These are phyloP conservation scores for Aspergillus vadensis DNA, from an alignment of 2,329 filamentous ascomycete species.

Conservation along the genomic window DNA sequence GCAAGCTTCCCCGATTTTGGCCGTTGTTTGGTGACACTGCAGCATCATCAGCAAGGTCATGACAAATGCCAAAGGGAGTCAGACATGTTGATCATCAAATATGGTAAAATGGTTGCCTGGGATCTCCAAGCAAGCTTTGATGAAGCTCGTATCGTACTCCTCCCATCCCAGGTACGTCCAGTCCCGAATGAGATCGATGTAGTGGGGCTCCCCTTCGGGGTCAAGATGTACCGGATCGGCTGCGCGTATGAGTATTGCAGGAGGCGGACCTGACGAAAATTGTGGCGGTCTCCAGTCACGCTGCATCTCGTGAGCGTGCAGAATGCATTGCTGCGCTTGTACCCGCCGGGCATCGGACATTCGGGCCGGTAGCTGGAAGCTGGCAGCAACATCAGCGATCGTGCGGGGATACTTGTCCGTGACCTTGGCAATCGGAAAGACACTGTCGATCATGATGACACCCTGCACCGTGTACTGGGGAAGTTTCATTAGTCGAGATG, in stretches of 20 bases:
- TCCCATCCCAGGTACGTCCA: slow-evolving; percentile 9
- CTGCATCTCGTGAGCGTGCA: slow-evolving; percentile 3
- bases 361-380: slow-evolving; percentile 3
- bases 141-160: slow-evolving; percentile 7
- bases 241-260: slow-evolving; percentile 4
- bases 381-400: neutral
- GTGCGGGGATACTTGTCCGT: slow-evolving; percentile 4
- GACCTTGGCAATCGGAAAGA: slow-evolving; percentile 2
- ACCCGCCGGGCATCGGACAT: neutral
- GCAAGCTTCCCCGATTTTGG: neutral
- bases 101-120: slow-evolving; percentile 12
- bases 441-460: slow-evolving; percentile 9
- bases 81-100: slow-evolving; percentile 6
- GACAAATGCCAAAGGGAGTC: neutral
- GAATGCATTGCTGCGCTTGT: slow-evolving; percentile 6
- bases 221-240: neutral
- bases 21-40: neutral
- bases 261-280: neutral
- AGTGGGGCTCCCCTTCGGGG: neutral
- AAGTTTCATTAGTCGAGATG: slow-evolving; percentile 11
- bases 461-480: slow-evolving; percentile 10
- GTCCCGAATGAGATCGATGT: neutral
- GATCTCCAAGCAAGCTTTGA: neutral
- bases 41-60: neutral
- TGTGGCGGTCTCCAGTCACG: slow-evolving; percentile 4